phyloP scores from a whole-genome alignment of 2,329 filamentous ascomycete genomes.

The Ceratocystis papillata region DNA sequence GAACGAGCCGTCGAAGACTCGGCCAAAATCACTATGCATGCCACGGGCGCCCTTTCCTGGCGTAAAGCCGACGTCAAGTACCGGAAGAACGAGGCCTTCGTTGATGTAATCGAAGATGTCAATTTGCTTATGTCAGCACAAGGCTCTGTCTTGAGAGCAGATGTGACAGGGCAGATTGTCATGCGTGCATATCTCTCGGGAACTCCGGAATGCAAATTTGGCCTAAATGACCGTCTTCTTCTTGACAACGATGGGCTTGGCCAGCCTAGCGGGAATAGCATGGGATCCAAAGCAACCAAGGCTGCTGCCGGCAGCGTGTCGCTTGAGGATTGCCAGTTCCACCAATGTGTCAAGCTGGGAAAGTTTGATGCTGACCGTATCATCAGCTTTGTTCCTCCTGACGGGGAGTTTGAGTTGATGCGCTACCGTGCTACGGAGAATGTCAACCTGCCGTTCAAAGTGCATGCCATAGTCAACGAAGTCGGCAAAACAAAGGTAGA shows the following conservation, averaged over 20 bases:
- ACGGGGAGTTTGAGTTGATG: constrained; percentile 98
- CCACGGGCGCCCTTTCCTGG: constrained; percentile 93
- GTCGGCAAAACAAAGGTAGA: constrained; percentile 95
- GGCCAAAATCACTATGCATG: constrained; percentile 98
- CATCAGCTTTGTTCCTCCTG: constrained; percentile 91
- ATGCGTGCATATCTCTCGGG: constrained; percentile 97
- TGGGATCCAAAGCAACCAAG: constrained; percentile 80
- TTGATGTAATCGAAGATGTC: constrained; percentile 98
- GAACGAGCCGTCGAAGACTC: constrained; percentile 80
- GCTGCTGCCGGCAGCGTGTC: constrained; percentile 92
- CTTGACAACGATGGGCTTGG: constrained; percentile 57
- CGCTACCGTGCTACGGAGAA: constrained; percentile 96
- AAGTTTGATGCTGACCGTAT: constrained; percentile 95
- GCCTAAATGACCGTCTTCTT: constrained; percentile 86
- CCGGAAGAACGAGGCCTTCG: constrained; percentile 98
- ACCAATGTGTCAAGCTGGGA: constrained; percentile 95
- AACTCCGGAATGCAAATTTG: constrained; percentile 97
- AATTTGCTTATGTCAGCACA: constrained; percentile 99
- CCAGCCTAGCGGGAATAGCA: constrained; percentile 54
- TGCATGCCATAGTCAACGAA: constrained; percentile 97
- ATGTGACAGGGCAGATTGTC: constrained; percentile 93
- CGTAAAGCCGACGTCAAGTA: constrained; percentile 96
- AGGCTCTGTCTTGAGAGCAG: constrained; percentile 84
- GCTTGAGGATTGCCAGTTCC: constrained; percentile 95
- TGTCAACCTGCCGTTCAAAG: constrained; percentile 96